A percentile compares a stretch with the other conserved stretches of the same genome.
phyloP scores from a whole-genome alignment of 352 stramenopile species.

The Pythium vanterpoolii region DNA sequence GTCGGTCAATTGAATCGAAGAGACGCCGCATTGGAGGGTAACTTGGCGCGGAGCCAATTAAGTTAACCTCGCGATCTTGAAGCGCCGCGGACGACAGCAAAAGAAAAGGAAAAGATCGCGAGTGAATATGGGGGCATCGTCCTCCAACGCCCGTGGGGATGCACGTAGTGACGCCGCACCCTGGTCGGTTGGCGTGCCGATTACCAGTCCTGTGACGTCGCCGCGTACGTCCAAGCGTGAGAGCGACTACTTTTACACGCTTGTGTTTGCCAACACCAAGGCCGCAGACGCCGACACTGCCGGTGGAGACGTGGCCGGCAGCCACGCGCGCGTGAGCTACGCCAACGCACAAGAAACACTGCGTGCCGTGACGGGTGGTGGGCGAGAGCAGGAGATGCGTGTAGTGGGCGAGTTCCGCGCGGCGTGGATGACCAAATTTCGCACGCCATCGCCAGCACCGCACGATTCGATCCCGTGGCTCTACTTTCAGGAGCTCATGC shows the following conservation, averaged over 20 bases:
- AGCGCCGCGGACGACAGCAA: slow-evolving; percentile 3
- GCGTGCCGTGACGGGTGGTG: slow-evolving; percentile 45
- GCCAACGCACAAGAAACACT: slow-evolving; percentile 44
- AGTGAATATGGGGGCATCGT: background rate
- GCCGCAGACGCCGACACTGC: slow-evolving; percentile 1
- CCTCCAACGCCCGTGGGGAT: background rate
- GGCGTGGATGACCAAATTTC: slow-evolving; percentile 70
- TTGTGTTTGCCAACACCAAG: slow-evolving; percentile 59
- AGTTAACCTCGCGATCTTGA: slow-evolving; percentile 28
- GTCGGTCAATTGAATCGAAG: too few species aligned
- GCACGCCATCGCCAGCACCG: slow-evolving; percentile 35
- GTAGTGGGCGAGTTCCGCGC: slow-evolving; percentile 45
- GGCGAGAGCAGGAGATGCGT: slow-evolving; percentile 33
- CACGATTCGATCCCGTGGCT: slow-evolving; percentile 49
- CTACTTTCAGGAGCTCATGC: slow-evolving; percentile 64
- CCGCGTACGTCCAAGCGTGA: slow-evolving; percentile 30
- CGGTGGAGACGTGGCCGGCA: background rate
- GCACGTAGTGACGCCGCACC: slow-evolving; percentile 21
- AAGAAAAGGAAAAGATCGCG: slow-evolving; percentile 3
- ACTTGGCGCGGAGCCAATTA: background rate
- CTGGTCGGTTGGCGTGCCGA: slow-evolving; percentile 37
- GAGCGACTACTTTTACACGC: slow-evolving; percentile 67
- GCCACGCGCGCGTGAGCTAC: slow-evolving; percentile 41
- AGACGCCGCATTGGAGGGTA: background rate
- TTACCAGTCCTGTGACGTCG: slow-evolving; percentile 43